phyloP scores from a whole-genome alignment of 1,139 yeast genomes.

The Hemisphaericaspora subhashii region DNA sequence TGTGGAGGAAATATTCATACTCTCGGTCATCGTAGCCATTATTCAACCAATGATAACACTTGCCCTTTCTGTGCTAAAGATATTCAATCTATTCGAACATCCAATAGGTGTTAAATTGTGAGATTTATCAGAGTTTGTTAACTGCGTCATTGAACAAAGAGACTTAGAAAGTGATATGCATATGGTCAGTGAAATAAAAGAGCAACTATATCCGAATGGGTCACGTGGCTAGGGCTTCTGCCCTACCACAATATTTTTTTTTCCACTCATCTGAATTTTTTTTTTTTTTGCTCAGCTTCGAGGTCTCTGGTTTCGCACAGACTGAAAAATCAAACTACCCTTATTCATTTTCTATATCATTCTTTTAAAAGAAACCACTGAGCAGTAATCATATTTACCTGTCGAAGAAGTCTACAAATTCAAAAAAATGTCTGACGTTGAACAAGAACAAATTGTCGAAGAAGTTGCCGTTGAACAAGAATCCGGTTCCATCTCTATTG shows the following conservation, averaged over 20 bases:
- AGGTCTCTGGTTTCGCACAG: background rate
- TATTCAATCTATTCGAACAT: too few species aligned
- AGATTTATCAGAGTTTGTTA: too few species aligned
- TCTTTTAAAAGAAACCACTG: slow-evolving; percentile 50
- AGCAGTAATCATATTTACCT: slow-evolving; percentile 59
- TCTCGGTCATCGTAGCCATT: too few species aligned
- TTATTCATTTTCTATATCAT: slow-evolving; percentile 3
- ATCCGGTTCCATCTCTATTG: slow-evolving; percentile 88
- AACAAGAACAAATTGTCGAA: slow-evolving; percentile 83
- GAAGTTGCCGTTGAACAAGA: slow-evolving; percentile 83
- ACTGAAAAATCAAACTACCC: slow-evolving; percentile 17
- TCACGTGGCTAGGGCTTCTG: slow-evolving; percentile 8
- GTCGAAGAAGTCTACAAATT: slow-evolving; percentile 79
- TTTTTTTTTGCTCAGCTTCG: slow-evolving; percentile 2
- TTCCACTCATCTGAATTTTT: background rate
- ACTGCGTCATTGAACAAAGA: too few species aligned
- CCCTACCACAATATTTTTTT: slow-evolving; percentile 5
- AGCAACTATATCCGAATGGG: too few species aligned
- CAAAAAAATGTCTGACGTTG: slow-evolving; percentile 77
- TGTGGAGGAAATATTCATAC: too few species aligned
- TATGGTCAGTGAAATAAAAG: too few species aligned
- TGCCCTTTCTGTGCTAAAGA: too few species aligned
- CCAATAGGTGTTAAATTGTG: too few species aligned
- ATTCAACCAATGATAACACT: too few species aligned
- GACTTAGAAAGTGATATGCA: too few species aligned